Conservation (phyloP, 192 early-diverging fungal genomes). For the Coemansia sp. region DNA sequence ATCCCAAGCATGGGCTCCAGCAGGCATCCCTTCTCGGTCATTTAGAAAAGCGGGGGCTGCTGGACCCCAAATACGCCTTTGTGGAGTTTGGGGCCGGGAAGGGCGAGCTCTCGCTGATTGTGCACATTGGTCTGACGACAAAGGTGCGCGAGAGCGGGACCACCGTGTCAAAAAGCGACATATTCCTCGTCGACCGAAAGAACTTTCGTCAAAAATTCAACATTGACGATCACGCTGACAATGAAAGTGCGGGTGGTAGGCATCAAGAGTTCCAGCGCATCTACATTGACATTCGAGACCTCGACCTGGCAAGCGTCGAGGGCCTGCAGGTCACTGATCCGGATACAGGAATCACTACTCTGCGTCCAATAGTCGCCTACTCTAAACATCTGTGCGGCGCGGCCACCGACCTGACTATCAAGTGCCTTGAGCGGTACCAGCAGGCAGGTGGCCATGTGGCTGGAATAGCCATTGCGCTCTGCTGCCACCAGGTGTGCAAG, state of each 20-base stretch:
- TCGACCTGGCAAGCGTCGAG: conserved; percentile 59
- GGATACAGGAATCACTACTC: background rate
- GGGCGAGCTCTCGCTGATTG: conserved; percentile 54
- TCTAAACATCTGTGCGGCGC: conserved; percentile 92
- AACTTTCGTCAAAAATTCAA: conserved; percentile 71
- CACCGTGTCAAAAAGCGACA: conserved; percentile 22
- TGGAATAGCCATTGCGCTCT: conserved; percentile 80
- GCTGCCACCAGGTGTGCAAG: conserved; percentile 83
- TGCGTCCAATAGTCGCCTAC: conserved; percentile 60
- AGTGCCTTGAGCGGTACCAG: conserved; percentile 60
- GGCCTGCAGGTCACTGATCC: conserved; percentile 14
- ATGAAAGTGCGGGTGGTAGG: background rate
- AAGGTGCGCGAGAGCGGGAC: background rate
- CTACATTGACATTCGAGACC: conserved; percentile 82
- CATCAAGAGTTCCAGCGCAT: conserved; percentile 53
- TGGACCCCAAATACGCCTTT: conserved; percentile 58
- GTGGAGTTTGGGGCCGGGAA: conserved; percentile 81
- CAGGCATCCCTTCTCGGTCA: conserved; percentile 84
- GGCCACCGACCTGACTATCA: conserved; percentile 83
- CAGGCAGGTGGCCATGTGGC: conserved; percentile 52
- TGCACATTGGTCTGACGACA: conserved; percentile 36
- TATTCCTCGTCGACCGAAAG: conserved; percentile 73
- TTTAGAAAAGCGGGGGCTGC: conserved; percentile 57
- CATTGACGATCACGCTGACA: conserved; percentile 3
- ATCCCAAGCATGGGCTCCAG: conserved; percentile 56